Percentiles rank a stretch among this genome's conserved stretches.
phyloP scores from a whole-genome alignment of 2,329 filamentous ascomycete species.

The Aspergillus aculeatinus region DNA sequence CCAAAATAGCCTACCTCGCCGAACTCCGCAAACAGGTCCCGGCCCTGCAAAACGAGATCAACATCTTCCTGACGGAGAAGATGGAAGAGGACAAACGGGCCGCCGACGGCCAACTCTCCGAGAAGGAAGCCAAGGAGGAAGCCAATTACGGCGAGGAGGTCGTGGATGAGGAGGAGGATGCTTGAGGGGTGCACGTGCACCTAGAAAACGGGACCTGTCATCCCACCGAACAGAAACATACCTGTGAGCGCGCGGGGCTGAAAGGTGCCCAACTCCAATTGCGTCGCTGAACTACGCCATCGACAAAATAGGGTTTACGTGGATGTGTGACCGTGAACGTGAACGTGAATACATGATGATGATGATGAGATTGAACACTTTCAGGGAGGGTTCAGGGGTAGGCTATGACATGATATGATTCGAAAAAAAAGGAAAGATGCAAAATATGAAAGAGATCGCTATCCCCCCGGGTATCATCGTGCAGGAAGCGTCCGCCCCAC shows the following conservation, averaged over 20 bases:
- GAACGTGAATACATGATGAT: too few relatives aligned
- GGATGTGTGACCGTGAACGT: too few relatives aligned
- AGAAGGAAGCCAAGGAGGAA: constrained; percentile 45
- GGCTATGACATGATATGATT: not conserved
- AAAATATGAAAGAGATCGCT: constrained; percentile 25
- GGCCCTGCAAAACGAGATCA: constrained; percentile 58
- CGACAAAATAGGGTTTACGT: too few relatives aligned
- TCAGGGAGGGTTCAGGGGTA: not conserved
- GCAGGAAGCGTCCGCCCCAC: constrained; percentile 24
- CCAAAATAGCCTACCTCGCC: constrained; percentile 56
- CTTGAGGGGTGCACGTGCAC: not conserved
- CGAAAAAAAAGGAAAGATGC: constrained; percentile 15
- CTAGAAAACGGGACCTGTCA: not conserved
- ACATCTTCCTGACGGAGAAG: constrained; percentile 58
- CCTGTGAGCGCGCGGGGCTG: not conserved
- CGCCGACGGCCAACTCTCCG: constrained; percentile 38
- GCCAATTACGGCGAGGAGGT: constrained; percentile 82
- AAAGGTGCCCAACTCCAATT: too few relatives aligned
- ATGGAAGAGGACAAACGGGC: constrained; percentile 61
- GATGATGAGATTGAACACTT: too few relatives aligned
- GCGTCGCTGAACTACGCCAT: too few relatives aligned
- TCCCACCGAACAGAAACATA: not conserved
- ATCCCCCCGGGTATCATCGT: constrained; percentile 39
- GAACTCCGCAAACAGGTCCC: constrained; percentile 51
- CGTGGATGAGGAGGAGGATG: constrained; percentile 63